These are phyloP conservation scores for Ophiocordyceps camponoti-floridani DNA, from an alignment of 2,329 filamentous ascomycete genomes.

Conservation along the genomic window DNA sequence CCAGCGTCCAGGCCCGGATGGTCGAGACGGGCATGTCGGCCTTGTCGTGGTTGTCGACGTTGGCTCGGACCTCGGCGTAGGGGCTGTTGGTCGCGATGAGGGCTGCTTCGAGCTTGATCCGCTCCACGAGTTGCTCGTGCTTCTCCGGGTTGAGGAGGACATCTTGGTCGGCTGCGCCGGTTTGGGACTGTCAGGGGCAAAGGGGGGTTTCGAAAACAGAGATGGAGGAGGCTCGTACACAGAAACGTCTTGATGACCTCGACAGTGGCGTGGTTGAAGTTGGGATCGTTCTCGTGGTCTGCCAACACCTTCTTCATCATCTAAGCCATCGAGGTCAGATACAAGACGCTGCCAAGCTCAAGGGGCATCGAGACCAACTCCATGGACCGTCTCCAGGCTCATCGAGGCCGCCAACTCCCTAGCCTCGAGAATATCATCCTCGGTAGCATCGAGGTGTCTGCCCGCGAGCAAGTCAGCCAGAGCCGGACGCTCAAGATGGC, in stretches of 20 bases:
- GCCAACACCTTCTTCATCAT: not conserved
- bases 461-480: not conserved
- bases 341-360: not conserved
- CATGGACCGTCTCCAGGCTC: conserved; percentile 14
- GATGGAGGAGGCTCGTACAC: conserved; percentile 5
- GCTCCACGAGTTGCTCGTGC: conserved; percentile 27
- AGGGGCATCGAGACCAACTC: conserved; percentile 9
- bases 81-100: conserved; percentile 37
- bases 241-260: conserved; percentile 22
- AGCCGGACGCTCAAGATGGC: not conserved
- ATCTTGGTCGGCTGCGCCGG: conserved; percentile 15
- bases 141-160: conserved; percentile 26
- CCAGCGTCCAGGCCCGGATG: conserved; percentile 34
- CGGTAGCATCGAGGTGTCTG: conserved; percentile 23
- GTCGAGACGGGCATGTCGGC: conserved; percentile 30
- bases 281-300: conserved; percentile 20
- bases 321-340: not conserved
- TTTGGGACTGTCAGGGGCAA: not conserved
- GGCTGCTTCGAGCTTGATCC: conserved; percentile 37
- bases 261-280: conserved; percentile 20
- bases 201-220: not conserved
- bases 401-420: conserved; percentile 25
- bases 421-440: conserved; percentile 26
- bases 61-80: conserved; percentile 37
- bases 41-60: conserved; percentile 38